Evolutionary conservation across 345 rosid genomes (phyloP).

Genomic region (Eucalyptus sp.): DNA sequence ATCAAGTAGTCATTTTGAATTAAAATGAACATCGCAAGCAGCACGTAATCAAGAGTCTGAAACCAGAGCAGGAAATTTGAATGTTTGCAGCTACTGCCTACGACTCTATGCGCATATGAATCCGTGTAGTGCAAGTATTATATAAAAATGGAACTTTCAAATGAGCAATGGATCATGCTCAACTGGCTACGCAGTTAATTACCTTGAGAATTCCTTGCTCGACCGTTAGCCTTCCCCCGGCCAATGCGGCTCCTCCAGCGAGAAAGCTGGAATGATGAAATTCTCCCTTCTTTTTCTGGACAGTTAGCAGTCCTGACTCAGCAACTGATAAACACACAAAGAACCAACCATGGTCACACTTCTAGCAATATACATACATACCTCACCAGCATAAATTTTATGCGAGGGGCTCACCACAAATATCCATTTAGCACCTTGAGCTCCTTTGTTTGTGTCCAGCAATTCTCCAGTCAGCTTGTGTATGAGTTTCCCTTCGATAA

Average conservation of each 20-base stretch:
- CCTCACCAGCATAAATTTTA: constrained; percentile 24
- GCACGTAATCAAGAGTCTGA: neutral
- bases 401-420: constrained; percentile 19
- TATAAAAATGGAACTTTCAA: neutral
- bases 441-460: constrained; percentile 10
- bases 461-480: constrained; percentile 11
- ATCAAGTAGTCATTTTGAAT: neutral
- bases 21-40: neutral
- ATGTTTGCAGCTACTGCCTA: neutral
- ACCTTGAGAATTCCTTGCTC: constrained; percentile 65
- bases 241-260: constrained; percentile 88
- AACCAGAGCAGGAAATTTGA: neutral
- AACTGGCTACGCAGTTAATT: neutral
- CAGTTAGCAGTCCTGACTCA: neutral
- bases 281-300: constrained; percentile 83
- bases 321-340: neutral
- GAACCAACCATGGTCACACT: neutral
- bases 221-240: constrained; percentile 68
- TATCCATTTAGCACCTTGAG: constrained; percentile 14
- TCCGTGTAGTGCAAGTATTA: neutral
- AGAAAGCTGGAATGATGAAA: constrained; percentile 96
- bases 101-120: neutral
- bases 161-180: neutral
- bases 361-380: neutral
- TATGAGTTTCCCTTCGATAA: constrained; percentile 6